phyloP scores from a whole-genome alignment of 2,329 filamentous ascomycete genomes.

The Diaporthe velutina region DNA sequence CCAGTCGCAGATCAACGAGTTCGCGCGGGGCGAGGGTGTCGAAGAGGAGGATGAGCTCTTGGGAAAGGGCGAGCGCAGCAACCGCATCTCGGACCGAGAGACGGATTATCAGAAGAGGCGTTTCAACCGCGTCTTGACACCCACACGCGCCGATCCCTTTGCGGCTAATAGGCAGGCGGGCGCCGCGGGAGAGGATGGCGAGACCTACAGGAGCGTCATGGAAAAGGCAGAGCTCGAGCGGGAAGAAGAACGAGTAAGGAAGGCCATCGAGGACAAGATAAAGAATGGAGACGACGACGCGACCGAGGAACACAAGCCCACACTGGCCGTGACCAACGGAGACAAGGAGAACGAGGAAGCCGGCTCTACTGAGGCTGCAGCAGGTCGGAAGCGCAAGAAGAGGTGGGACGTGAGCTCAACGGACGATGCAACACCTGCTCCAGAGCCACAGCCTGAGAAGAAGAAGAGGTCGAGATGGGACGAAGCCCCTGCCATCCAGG shows the following conservation, averaged over 20 bases:
- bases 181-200: conserved; percentile 60
- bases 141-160: conserved; percentile 88
- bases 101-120: conserved; percentile 98
- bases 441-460: conserved; percentile 58
- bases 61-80: conserved; percentile 86
- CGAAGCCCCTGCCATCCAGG: conserved; percentile 74
- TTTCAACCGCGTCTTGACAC: conserved; percentile 88
- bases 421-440: conserved; percentile 62
- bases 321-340: conserved; percentile 76
- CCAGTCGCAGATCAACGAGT: conserved; percentile 92
- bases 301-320: conserved; percentile 75
- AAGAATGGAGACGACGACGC: conserved; percentile 68
- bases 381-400: conserved; percentile 88
- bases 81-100: conserved; percentile 91
- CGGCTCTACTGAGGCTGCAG: conserved; percentile 73
- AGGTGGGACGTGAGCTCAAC: conserved; percentile 88
- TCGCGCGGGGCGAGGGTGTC: conserved; percentile 84
- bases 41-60: conserved; percentile 93
- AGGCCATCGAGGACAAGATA: conserved; percentile 81
- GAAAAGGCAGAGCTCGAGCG: conserved; percentile 89
- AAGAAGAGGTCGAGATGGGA: conserved; percentile 93
- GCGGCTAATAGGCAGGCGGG: conserved; percentile 79
- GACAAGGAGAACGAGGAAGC: conserved; percentile 82
- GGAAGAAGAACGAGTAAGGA: conserved; percentile 89
- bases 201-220: conserved; percentile 93